Base-by-base conservation (phyloP, 2,329 filamentous ascomycete species). In the Malbranchea cinnamomea region DNA sequence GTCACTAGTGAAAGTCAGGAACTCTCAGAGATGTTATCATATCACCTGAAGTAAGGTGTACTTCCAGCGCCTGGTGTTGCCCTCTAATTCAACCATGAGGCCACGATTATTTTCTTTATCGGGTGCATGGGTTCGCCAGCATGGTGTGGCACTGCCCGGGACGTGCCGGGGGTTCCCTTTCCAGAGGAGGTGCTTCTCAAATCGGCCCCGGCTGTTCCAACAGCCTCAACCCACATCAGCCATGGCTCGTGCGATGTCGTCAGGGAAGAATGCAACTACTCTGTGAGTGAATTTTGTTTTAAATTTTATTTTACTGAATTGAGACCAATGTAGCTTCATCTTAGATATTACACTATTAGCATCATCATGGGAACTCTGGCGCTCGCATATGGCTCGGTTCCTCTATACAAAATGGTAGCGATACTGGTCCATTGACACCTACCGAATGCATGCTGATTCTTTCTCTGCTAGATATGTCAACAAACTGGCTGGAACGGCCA, bases 401-500 rank as follows among this genome's bases (percentile, higher is more conserved):
- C 72, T 23, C 57, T 77, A 37, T 77, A 77, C 52, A 77, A 77
- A 49, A 77, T 74, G 68, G 68, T 71, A 23, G 25, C 20, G 21
- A 21, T 11, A 11, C 14, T 22, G n/a, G n/a, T n/a, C n/a, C 14
- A 29, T 13, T 8, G 6, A 4, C 11, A n/a, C n/a, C n/a, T n/a
- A n/a, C n/a, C n/a, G n/a, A n/a, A n/a, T n/a, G n/a, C 18, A 12
- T 15, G 9, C 5, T 16, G 12, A 17, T n/a, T n/a, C n/a, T n/a
- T n/a, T n/a, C n/a, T n/a, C n/a, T 32, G 26, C 21, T 39, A 64
- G 60, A 63, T 65, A 28, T 65, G 61, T 37, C 59, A 63, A 41
- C 60, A 64, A 44, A 65, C 56, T 9, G 61, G 87, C 46, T 95
- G 83, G 83, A 83, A 83, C 45, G 87, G 87, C 23, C 83, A 93